Evolutionary conservation across 495 filamentous ascomycete species (phyloP), one percentile per base, ranked within the genome.

Genomic region (Annulohypoxylon bovei): DNA sequence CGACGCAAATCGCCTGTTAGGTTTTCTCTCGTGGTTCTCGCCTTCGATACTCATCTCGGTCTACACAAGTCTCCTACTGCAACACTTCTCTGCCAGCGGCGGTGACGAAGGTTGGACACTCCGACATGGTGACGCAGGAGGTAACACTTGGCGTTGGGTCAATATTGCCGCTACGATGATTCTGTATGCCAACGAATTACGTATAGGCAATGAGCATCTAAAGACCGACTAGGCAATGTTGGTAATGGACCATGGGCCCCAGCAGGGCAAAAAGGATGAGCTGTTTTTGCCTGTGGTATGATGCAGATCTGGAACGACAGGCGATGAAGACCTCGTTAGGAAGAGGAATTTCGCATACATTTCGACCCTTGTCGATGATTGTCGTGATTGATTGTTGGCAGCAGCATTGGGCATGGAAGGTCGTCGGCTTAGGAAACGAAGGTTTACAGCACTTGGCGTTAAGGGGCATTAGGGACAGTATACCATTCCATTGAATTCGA

Each of bases 21-120:
- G 89, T 4, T 84, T 97, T 46, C 84, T 98, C 32, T 93, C 91
- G 77, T 97, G 93, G 86, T 98, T 97, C 77, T 93, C 92, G 30
- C 95, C 95, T 0, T 93, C 89, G 30, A 96, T 99, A 54, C 85
- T 99, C 11, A 91, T 99, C 47, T 90, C 94, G 1, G 94, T 98
- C 23, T 99, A 99, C 76, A 99, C 95, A n/a, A 97, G 93, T 78
- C 83, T 99, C 12, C 77, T 99, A 28, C 91, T 99, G 85, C 95
- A 98, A 79, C 95, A 99, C 77, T 97, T 99, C 72, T 90, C 91
- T 12, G 88, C 88, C 7, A 93, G 85, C 49, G 76, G 71, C 61
- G 82, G 76, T 40, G 90, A 88, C 22, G 92, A 95, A 67, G 96
- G 93, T 88, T 97, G 92, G 93, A 94, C 88, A 35, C 76, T 87